A percentile compares a stretch with the other conserved stretches of the same genome.
These are phyloP conservation scores for Gaertneriomyces semiglobifer DNA, from an alignment of 192 early-diverging fungal genomes.

Conservation along the genomic window DNA sequence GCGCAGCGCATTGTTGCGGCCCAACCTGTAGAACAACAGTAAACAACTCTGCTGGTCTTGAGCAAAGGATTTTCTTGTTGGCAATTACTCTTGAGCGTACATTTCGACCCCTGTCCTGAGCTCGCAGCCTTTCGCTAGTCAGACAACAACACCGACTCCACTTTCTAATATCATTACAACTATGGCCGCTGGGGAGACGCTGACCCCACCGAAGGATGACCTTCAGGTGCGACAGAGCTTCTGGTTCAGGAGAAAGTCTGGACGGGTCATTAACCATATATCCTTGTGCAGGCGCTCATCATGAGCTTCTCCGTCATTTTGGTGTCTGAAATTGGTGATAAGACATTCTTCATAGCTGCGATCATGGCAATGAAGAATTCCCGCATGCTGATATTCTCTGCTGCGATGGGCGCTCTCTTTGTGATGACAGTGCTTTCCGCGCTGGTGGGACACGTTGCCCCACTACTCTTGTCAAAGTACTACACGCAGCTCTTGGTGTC, in stretches of 20 bases:
- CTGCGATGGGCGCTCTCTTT: constrained; percentile 79
- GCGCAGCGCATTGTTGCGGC: too few species aligned
- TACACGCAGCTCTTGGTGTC: constrained; percentile 85
- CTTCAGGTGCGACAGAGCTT: too few species aligned
- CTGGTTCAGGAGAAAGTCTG: background rate
- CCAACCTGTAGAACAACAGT: too few species aligned
- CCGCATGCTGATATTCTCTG: constrained; percentile 84
- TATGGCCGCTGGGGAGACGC: too few species aligned
- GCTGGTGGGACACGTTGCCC: constrained; percentile 83
- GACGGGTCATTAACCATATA: background rate
- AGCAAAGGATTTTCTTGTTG: too few species aligned
- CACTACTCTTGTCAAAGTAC: constrained; percentile 77
- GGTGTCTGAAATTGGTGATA: constrained; percentile 97
- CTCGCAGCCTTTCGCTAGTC: too few species aligned
- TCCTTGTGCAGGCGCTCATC: constrained; percentile 34
- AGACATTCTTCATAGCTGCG: constrained; percentile 97
- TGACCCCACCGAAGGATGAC: too few species aligned
- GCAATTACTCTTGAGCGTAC: too few species aligned
- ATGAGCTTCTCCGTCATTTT: constrained; percentile 85
- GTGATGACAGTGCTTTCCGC: constrained; percentile 97
- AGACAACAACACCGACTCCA: too few species aligned
- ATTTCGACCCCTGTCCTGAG: too few species aligned
- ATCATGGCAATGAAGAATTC: constrained; percentile 98
- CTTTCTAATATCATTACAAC: too few species aligned
- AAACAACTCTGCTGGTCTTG: too few species aligned